phyloP scores from a whole-genome alignment of 2,329 filamentous ascomycete genomes.

The Atkinsonella texensis region DNA sequence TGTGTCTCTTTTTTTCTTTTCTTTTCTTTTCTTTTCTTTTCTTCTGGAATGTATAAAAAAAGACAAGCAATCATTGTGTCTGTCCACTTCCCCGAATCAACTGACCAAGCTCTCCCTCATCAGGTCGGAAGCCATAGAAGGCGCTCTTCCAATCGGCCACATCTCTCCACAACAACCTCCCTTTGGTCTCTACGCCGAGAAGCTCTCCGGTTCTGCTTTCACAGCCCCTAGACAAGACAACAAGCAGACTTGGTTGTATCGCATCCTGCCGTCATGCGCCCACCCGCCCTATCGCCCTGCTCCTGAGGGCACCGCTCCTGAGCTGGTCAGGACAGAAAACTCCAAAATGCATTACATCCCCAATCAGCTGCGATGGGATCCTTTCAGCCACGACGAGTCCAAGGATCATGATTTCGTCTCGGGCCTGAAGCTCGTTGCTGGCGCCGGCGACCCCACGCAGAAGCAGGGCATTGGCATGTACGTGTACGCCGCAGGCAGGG shows the following conservation, averaged over 20 bases:
- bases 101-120: background rate
- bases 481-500: conserved; percentile 66
- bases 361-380: conserved; percentile 77
- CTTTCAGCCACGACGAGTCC: conserved; percentile 57
- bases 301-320: conserved; percentile 15
- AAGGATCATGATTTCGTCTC: conserved; percentile 38
- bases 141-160: conserved; percentile 59
- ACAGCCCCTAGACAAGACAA: conserved; percentile 58
- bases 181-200: conserved; percentile 71
- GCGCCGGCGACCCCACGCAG: conserved; percentile 65
- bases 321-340: conserved; percentile 9
- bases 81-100: no score
- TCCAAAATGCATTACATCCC: conserved; percentile 34
- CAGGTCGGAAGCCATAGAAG: conserved; percentile 65
- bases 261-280: conserved; percentile 52
- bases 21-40: no score
- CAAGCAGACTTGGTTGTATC: conserved; percentile 62
- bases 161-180: conserved; percentile 77
- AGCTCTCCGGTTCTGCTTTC: conserved; percentile 61
- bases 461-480: conserved; percentile 73
- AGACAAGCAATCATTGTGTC: no score
- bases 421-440: conserved; percentile 59
- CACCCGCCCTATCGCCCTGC: conserved; percentile 44
- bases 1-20: no score
- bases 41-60: background rate